These are phyloP conservation scores for Candida coquimbonensis DNA, from an alignment of 805 yeast species.

Conservation along the genomic window DNA sequence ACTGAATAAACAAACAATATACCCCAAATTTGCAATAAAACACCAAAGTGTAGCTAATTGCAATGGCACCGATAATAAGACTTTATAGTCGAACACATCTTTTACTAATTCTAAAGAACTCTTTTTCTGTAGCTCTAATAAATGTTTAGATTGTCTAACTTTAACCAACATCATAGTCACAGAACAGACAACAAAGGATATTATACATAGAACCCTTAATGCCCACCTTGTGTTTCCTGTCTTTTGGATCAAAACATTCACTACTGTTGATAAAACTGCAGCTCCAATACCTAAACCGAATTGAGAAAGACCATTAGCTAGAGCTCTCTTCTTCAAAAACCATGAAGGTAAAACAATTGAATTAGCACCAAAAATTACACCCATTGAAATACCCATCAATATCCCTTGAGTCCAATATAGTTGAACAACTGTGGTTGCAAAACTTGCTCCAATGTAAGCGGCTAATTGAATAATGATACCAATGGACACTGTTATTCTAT, in stretches of 20 bases:
- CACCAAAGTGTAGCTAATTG: conserved; percentile 32
- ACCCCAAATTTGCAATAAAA: conserved; percentile 31
- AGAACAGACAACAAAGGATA: conserved; percentile 30
- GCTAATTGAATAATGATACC: conserved; percentile 38
- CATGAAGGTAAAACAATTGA: conserved; percentile 45
- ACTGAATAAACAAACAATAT: conserved; percentile 39
- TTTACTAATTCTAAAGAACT: conserved; percentile 18
- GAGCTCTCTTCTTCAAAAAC: conserved; percentile 42
- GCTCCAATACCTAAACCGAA: conserved; percentile 52
- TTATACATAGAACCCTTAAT: conserved; percentile 36
- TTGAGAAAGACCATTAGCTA: conserved; percentile 43
- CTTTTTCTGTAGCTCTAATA: conserved; percentile 8
- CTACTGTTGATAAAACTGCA: conserved; percentile 34
- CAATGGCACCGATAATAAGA: conserved; percentile 26
- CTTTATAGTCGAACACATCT: conserved; percentile 28
- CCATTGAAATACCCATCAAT: conserved; percentile 43
- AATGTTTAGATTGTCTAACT: conserved; percentile 34
- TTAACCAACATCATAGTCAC: conserved; percentile 37
- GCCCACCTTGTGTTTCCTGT: conserved; percentile 42
- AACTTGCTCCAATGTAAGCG: conserved; percentile 47
- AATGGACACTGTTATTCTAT: conserved; percentile 28
- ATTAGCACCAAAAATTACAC: conserved; percentile 45
- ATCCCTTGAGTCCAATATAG: conserved; percentile 47
- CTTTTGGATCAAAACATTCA: conserved; percentile 33
- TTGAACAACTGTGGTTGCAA: conserved; percentile 42